phyloP scores from a whole-genome alignment of 371 early-diverging fungal genomes.

The Lichtheimia ramosa region DNA sequence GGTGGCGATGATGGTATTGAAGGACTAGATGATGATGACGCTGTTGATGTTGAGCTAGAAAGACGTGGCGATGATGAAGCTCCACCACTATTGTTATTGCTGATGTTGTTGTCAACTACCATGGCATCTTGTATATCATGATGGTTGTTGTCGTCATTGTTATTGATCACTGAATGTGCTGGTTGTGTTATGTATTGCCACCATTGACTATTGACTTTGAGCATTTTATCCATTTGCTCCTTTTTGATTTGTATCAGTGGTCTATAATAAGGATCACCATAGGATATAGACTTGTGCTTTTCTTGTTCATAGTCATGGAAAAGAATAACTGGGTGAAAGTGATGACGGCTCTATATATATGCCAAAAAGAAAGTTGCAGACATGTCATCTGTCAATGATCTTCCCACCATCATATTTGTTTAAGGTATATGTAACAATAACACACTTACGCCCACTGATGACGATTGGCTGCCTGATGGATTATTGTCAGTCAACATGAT shows the following conservation, averaged over 20 bases:
- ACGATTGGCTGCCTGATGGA: no score
- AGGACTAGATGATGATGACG: not conserved
- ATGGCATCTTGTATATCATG: no score
- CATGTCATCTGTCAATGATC: no score
- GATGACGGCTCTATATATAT: not conserved
- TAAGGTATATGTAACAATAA: no score
- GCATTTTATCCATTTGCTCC: conserved; percentile 19
- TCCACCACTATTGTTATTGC: not conserved
- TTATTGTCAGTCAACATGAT: no score
- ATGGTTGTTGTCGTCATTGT: no score
- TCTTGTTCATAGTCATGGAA: conserved; percentile 14
- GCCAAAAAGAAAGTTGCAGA: no score
- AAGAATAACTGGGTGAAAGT: conserved; percentile 22
- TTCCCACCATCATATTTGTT: no score
- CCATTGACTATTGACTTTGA: conserved; percentile 19
- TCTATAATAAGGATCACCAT: conserved; percentile 24
- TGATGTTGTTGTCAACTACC: no score
- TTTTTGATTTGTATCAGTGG: conserved; percentile 21
- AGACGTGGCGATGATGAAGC: not conserved
- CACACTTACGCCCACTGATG: no score
- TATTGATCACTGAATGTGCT: no score
- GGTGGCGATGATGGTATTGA: not conserved
- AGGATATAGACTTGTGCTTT: not conserved
- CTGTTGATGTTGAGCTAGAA: not conserved
- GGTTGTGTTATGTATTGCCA: conserved; percentile 12